These are phyloP conservation scores for Paramecium caudatum DNA, from an alignment of 73 alveolate genomes.

Conservation along the genomic window DNA sequence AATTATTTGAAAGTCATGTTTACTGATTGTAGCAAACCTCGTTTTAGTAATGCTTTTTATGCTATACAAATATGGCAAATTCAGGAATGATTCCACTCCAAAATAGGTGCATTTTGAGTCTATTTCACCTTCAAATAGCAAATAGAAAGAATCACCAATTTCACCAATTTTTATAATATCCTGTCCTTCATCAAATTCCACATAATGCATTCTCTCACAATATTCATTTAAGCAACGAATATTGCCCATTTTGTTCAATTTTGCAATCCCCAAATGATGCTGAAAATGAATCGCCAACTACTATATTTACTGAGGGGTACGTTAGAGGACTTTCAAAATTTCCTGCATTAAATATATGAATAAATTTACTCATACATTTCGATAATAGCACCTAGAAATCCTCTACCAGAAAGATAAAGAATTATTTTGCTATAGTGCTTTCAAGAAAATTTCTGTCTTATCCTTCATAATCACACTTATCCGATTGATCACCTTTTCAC, in stretches of 20 bases:
- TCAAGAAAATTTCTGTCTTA: conserved; percentile 4
- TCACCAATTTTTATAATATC: not conserved
- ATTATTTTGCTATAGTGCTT: not conserved
- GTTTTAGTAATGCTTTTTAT: conserved; percentile 15
- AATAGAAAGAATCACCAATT: not conserved
- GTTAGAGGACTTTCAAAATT: too few relatives aligned
- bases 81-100: not conserved
- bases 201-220: conserved; percentile 8
- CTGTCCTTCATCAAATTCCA: not conserved
- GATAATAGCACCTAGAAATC: conserved; percentile 19
- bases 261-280: not conserved
- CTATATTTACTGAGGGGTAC: too few relatives aligned
- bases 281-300: too few relatives aligned
- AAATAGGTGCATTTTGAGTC: not conserved
- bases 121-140: not conserved
- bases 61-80: not conserved
- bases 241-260: not conserved
- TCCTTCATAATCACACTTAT: not conserved
- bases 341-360: too few relatives aligned
- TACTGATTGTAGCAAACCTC: not conserved
- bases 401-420: not conserved
- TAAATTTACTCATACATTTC: conserved; percentile 23
- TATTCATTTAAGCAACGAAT: not conserved
- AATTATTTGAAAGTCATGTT: not conserved
- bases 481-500: not conserved